Percentiles rank a stretch among this genome's conserved stretches.
These are phyloP conservation scores for Solanum infundibuliforme DNA, from an alignment of 257 asterid species.

Conservation along the genomic window DNA sequence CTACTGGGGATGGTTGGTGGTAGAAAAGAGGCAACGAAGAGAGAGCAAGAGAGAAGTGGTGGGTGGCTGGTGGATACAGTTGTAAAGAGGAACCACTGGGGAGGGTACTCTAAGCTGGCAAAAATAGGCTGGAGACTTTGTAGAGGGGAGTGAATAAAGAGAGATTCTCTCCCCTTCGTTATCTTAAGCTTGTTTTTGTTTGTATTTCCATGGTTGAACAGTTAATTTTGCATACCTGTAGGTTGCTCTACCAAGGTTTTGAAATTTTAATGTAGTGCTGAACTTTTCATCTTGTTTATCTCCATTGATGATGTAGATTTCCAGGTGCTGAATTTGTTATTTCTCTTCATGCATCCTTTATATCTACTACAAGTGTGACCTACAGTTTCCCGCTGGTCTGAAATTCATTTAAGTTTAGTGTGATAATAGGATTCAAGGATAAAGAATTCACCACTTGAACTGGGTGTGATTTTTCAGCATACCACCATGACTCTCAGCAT, in stretches of 20 bases:
- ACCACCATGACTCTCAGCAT: neutral
- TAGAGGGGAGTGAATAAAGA: neutral
- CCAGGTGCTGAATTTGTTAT: neutral
- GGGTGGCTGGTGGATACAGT: neutral
- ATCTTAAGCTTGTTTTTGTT: neutral
- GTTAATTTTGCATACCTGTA: neutral
- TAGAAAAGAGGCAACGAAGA: neutral
- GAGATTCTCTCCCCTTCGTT: neutral
- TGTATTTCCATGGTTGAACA: neutral
- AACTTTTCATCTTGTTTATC: neutral
- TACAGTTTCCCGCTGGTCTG: neutral
- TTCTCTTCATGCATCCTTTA: neutral
- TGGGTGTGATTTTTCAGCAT: neutral
- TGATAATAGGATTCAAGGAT: neutral
- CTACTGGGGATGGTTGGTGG: neutral
- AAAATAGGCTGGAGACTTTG: neutral
- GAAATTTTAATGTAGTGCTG: neutral
- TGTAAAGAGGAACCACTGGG: neutral
- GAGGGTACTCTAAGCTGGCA: neutral
- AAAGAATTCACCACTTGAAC: neutral
- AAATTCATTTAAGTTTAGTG: neutral
- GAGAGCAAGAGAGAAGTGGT: neutral
- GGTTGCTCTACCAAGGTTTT: neutral
- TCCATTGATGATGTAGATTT: neutral
- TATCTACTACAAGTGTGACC: neutral